Evolutionary conservation across 768 basidiomycete genomes (phyloP), one percentile per base, ranked within the genome.

Genomic region (Termitomyces sp.): DNA sequence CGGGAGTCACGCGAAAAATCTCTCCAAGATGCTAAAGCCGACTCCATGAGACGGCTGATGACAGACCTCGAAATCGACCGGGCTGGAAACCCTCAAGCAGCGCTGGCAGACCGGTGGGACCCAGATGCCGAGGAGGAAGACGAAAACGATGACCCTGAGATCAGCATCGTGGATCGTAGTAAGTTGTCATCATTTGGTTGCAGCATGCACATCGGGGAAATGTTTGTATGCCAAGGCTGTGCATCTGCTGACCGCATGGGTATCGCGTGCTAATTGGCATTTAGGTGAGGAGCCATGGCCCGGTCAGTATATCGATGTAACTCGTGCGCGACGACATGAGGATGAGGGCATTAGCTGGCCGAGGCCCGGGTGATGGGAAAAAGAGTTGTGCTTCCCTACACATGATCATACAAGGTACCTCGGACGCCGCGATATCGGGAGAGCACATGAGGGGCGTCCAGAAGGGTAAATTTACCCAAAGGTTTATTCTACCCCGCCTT

Each of bases 11-110:
- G 86, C 30, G 86, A 90, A 54, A 77, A 83, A 62, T 78, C 82
- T 0, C 75, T 91, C 9, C 77, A 82, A 52, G 82, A 79, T 41
- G 75, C 76, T 44, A 92, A 93, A 66, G 77, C 84, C 26, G 92
- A 93, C 54, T 91, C 88, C 0, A 76, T 95, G 74, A 80, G 78
- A 62, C 77, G 87, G 45, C 69, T 94, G 58, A 85, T 95, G 85
- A 77, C 81, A 54, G 94, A 95, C 68, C 81, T 95, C 35, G 76
- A 78, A 7, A 78, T 95, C 38, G 91, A 93, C 73, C 83, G 82
- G 23, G 79, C 74, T 49, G 75, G 71, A 61, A 84, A 90, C 66
- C 89, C 89, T 0, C 72, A 71, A 14, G 78, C 73, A 23, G 80
- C 80, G 12, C 62, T 75, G 54, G 67, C 70, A 14, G 90, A 89